Evolutionary conservation across 2,329 filamentous ascomycete species (phyloP).

Genomic region (Pestalotiopsis sp.): DNA sequence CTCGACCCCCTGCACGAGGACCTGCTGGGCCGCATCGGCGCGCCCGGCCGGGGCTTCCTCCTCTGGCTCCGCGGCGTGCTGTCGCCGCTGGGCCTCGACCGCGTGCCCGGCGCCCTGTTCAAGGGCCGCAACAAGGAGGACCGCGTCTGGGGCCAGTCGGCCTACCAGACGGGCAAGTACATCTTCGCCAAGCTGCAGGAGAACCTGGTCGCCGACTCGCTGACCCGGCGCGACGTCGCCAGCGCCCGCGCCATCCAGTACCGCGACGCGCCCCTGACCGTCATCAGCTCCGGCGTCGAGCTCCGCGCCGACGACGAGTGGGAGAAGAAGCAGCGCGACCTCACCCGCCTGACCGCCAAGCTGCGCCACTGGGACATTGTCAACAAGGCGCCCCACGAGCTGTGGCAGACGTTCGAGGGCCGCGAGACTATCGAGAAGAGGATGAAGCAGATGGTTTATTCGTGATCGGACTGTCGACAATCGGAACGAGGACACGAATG

Average conservation of each 20-base stretch:
- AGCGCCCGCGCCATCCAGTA: constrained; percentile 80
- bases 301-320: constrained; percentile 70
- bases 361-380: constrained; percentile 86
- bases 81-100: constrained; percentile 83
- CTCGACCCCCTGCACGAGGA: constrained; percentile 92
- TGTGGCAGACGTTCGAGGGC: constrained; percentile 79
- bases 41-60: constrained; percentile 73
- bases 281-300: constrained; percentile 81
- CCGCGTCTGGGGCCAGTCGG: constrained; percentile 78
- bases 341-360: constrained; percentile 79
- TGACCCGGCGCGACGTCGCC: constrained; percentile 81
- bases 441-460: constrained; percentile 66
- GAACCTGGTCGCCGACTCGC: constrained; percentile 80
- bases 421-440: constrained; percentile 77
- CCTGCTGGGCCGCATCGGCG: constrained; percentile 69
- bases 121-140: constrained; percentile 79
- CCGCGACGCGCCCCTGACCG: constrained; percentile 71
- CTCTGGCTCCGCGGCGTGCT: constrained; percentile 87
- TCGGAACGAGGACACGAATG: neutral
- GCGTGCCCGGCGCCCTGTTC: constrained; percentile 80
- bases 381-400: constrained; percentile 78
- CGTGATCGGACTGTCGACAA: neutral
- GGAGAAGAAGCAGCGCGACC: constrained; percentile 82
- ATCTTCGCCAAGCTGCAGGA: constrained; percentile 94
- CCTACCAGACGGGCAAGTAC: constrained; percentile 79